phyloP scores from a whole-genome alignment of 1,284 basidiomycete species.

The Irpex lacteus region DNA sequence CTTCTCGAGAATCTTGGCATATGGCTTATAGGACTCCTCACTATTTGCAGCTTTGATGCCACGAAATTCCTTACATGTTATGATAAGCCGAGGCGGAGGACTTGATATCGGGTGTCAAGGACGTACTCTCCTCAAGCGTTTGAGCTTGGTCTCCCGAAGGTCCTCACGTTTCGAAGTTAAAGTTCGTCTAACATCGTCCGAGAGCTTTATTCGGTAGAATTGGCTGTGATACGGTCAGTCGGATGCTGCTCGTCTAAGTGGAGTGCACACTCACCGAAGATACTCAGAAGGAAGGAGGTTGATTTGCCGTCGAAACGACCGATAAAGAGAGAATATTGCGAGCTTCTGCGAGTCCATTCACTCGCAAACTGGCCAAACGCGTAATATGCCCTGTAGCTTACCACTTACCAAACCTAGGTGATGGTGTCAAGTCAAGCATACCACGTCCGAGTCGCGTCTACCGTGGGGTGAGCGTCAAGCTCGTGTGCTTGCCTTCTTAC shows the following conservation, averaged over 20 bases:
- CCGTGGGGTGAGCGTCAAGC: neutral
- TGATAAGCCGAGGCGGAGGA: neutral
- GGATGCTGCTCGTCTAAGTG: conserved; percentile 16
- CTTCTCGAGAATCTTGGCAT: conserved; percentile 60
- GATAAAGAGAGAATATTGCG: conserved; percentile 44
- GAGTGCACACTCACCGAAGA: conserved; percentile 44
- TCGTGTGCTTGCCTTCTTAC: neutral
- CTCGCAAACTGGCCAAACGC: neutral
- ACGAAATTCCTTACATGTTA: conserved; percentile 49
- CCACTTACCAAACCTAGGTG: neutral
- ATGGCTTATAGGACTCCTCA: conserved; percentile 45
- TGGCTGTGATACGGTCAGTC: conserved; percentile 37
- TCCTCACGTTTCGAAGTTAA: conserved; percentile 25
- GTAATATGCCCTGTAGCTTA: neutral
- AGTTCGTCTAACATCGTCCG: conserved; percentile 49
- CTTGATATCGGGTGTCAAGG: neutral
- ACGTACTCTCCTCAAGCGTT: conserved; percentile 48
- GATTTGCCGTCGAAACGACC: conserved; percentile 49
- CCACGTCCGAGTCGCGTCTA: neutral
- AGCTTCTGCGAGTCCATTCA: conserved; percentile 2
- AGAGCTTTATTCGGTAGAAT: conserved; percentile 62
- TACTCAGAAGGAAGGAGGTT: conserved; percentile 54
- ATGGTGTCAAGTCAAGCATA: neutral
- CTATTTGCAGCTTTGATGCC: conserved; percentile 57
- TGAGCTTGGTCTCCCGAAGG: conserved; percentile 41